A percentile compares a stretch with the other conserved stretches of the same genome.
Evolutionary conservation across 371 early-diverging fungal species (phyloP).

Genomic region (Syncephalastrum racemosum): DNA sequence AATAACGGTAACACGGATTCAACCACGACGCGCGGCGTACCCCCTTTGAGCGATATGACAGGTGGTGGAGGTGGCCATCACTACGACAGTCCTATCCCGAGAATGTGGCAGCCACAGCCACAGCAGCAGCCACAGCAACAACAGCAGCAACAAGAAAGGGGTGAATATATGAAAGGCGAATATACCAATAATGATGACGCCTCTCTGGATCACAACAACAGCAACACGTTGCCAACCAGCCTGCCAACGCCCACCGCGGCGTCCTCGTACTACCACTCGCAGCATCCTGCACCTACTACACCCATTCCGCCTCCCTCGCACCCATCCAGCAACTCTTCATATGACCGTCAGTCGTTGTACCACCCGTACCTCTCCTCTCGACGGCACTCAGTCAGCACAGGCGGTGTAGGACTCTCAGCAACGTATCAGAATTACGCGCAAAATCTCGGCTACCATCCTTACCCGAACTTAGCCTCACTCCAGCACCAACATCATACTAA

Average conservation of each 20-base stretch:
- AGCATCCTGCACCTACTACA: constrained; percentile 11
- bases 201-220: constrained; percentile 1
- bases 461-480: too few species aligned
- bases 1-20: not conserved
- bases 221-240: constrained; percentile 1
- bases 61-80: not conserved
- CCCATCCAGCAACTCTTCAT: too few species aligned
- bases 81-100: constrained; percentile 7
- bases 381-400: too few species aligned
- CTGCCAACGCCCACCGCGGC: constrained; percentile 1
- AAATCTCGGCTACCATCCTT: too few species aligned
- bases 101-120: constrained; percentile 12
- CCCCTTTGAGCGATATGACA: constrained; percentile 1
- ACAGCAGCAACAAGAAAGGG: too few species aligned
- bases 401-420: too few species aligned
- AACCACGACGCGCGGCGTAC: not conserved
- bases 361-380: too few species aligned
- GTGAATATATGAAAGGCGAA: not conserved
- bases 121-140: not conserved
- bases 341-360: too few species aligned
- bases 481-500: constrained; percentile 17
- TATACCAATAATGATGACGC: constrained; percentile 2
- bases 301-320: constrained; percentile 12
- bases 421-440: too few species aligned
- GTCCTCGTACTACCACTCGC: constrained; percentile 11